Evolutionary conservation across 306 rosid genomes (phyloP), one percentile per base, ranked within the genome.

Genomic region (Vigna mungo): DNA sequence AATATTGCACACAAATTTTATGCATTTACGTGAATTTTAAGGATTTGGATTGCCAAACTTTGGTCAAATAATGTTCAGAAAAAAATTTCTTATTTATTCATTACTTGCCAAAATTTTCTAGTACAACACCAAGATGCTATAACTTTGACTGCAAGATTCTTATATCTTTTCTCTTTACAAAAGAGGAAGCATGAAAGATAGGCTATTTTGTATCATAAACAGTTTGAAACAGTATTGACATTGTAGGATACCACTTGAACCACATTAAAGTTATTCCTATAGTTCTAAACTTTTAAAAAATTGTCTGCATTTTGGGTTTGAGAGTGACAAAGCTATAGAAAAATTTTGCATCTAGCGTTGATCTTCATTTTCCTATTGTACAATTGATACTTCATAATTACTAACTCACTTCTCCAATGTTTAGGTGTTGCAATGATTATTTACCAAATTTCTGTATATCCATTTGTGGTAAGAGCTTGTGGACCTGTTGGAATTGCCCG

Each of bases 391-490:
- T 36, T 36, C 7, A 36, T 36, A 36, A 36, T 36, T 36, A 36
- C 41, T 16, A 30, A 55, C 69, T 79, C 58, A 68, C 54, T 52
- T 58, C 47, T 79, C 44, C 12, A 39, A 49, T 78, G 70, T 4
- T 58, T 58, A 93, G 98, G 98, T 82, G 17, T 88, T 74, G 75
- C 88, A 55, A 84, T 93, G 49, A 43, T 90, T 47, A 36, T 81
- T 68, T 93, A 82, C 82, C 98, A 93, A 80, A 55, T 86, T 36
- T 39, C 67, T 47, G 2, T 89, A 41, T 93, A 86, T 76, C 94
- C 89, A 6, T 49, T 2, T 11, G 66, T 90, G 75, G 90, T 83
- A 79, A 89, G 36, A 78, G 25, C 73, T 76, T 53, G 72, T 73
- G 98, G 98, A 67, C 83, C 93, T 66, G 3, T 86, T 48, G 59